These are phyloP conservation scores for Pseudogymnoascus sp. DNA, from an alignment of 2,329 filamentous ascomycete genomes.

Conservation along the genomic window DNA sequence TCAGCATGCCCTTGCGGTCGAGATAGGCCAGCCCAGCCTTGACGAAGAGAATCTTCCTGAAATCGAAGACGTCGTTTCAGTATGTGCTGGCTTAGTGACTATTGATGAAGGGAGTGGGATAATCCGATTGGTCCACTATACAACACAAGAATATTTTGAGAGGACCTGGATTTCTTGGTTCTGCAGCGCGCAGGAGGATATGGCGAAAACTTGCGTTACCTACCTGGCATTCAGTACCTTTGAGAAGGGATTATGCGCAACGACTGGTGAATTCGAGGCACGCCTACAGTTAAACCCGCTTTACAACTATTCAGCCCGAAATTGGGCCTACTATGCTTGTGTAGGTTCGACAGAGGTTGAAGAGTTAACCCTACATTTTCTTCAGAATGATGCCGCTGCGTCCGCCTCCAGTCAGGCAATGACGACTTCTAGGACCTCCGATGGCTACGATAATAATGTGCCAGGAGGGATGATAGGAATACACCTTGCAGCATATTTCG, in stretches of 20 bases:
- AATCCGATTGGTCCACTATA: conserved; percentile 38
- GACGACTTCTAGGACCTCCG: not conserved
- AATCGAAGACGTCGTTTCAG: conserved; percentile 15
- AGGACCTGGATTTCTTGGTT: conserved; percentile 25
- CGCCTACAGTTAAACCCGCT: conserved; percentile 15
- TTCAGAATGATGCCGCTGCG: conserved; percentile 13
- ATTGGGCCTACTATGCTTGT: conserved; percentile 21
- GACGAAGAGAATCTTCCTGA: conserved; percentile 30
- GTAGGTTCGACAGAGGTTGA: conserved; percentile 11
- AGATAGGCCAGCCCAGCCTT: conserved; percentile 22
- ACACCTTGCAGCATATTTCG: conserved; percentile 23
- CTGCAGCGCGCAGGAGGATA: conserved; percentile 21
- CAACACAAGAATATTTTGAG: conserved; percentile 38
- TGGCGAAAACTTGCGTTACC: conserved; percentile 28
- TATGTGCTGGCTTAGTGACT: conserved; percentile 35
- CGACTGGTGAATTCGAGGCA: conserved; percentile 11
- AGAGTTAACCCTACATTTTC: conserved; percentile 13
- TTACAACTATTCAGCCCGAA: conserved; percentile 21
- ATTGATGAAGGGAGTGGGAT: conserved; percentile 32
- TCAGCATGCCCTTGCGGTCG: conserved; percentile 34
- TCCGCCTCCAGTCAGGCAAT: conserved; percentile 16
- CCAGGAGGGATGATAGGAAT: conserved; percentile 17
- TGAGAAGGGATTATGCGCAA: conserved; percentile 12
- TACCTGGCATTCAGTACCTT: conserved; percentile 32
- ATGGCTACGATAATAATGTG: conserved; percentile 9